phyloP scores from a whole-genome alignment of 768 basidiomycete genomes.

The Lentinula detonsa region DNA sequence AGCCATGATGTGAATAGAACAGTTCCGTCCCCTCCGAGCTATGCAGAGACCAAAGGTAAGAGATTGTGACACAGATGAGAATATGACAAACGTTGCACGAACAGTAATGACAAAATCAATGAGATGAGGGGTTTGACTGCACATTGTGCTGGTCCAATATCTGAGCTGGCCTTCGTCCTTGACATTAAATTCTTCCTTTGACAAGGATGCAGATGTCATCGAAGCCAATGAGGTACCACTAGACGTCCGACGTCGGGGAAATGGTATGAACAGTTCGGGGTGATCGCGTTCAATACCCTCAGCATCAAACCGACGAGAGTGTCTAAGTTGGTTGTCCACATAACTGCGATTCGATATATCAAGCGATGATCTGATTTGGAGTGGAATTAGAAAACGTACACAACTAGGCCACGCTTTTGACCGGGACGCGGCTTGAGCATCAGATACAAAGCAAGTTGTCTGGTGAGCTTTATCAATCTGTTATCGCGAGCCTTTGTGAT shows the following conservation, averaged over 20 bases:
- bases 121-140: conserved; percentile 79
- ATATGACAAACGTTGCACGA: conserved; percentile 23
- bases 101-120: conserved; percentile 99
- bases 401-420: conserved; percentile 71
- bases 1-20: conserved; percentile 99
- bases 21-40: conserved; percentile 98
- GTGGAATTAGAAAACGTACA: conserved; percentile 41
- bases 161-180: conserved; percentile 84
- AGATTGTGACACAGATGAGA: no score
- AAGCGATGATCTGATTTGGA: not conserved
- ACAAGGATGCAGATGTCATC: conserved; percentile 36
- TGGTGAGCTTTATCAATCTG: conserved; percentile 88
- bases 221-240: conserved; percentile 59
- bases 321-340: conserved; percentile 86
- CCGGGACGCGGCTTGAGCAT: conserved; percentile 80
- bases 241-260: conserved; percentile 70
- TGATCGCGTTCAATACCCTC: conserved; percentile 80
- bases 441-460: conserved; percentile 90
- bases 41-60: not conserved
- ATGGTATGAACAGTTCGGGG: conserved; percentile 82
- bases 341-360: conserved; percentile 46
- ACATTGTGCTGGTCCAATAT: conserved; percentile 98
- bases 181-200: conserved; percentile 33
- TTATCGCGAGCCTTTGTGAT: conserved; percentile 98
- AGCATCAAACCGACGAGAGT: conserved; percentile 92